A percentile compares a stretch with the other conserved stretches of the same genome.
These are phyloP conservation scores for Phaseolus coccineus DNA, from an alignment of 331 rosid genomes.

Conservation along the genomic window DNA sequence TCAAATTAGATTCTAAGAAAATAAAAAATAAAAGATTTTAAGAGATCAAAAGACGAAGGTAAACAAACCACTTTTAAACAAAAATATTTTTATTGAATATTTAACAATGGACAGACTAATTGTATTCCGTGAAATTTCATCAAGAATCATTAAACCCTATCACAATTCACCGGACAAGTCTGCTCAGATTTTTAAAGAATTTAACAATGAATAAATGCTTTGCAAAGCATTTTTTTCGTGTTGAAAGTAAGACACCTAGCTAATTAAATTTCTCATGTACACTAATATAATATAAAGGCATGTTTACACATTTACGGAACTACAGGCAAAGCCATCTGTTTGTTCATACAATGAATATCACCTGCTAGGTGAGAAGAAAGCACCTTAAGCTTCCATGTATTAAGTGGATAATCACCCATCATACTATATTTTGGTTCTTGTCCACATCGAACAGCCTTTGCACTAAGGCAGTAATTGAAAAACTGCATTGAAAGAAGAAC, in stretches of 20 bases:
- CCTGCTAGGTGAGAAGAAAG: constrained; percentile 25
- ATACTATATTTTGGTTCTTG: constrained; percentile 37
- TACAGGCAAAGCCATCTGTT: constrained; percentile 26
- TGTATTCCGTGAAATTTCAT: neutral
- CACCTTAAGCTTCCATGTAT: constrained; percentile 21
- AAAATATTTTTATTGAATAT: neutral
- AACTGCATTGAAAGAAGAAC: constrained; percentile 53
- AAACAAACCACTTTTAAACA: neutral
- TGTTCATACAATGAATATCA: constrained; percentile 16
- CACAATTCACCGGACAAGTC: constrained; percentile 1
- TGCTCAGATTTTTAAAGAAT: constrained; percentile 27
- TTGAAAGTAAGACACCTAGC: constrained; percentile 39
- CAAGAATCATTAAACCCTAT: constrained; percentile 15
- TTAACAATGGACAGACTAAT: neutral
- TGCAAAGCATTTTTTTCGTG: constrained; percentile 50
- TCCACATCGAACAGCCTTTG: constrained; percentile 42
- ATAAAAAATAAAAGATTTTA: neutral
- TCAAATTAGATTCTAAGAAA: neutral
- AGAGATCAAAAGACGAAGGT: neutral
- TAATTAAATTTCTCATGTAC: constrained; percentile 43
- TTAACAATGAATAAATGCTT: constrained; percentile 47
- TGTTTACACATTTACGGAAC: constrained; percentile 37
- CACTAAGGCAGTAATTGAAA: constrained; percentile 33
- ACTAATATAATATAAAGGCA: constrained; percentile 35
- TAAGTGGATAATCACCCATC: constrained; percentile 36